Evolutionary conservation across 495 filamentous ascomycete genomes (phyloP), one percentile per base, ranked within the genome.

Genomic region (Cercophora newfieldiana): DNA sequence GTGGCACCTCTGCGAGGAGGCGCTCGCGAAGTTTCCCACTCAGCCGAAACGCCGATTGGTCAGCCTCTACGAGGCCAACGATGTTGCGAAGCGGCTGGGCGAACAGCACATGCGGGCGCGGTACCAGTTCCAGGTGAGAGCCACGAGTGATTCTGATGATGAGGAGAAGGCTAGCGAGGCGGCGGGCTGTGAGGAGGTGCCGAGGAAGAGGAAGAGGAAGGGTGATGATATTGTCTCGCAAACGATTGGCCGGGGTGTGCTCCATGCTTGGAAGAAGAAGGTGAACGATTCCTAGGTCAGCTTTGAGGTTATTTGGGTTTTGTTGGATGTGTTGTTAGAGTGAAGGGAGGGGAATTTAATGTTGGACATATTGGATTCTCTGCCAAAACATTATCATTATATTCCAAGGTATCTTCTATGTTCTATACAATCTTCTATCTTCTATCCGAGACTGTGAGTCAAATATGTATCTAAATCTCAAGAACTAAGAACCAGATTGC

Each of bases 51-150:
- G 90, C 54, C 83, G 79, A 47, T 78, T 92, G 8, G 89, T 92
- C 28, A 89, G 81, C 62, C 74, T 92, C 66, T 81, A 84, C 67
- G 89, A 92, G 70, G 89, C 89, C 10, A 92, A 91, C 66, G 88
- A 91, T 68, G 88, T 92, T 7, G 86, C 89, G 1, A 88, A 86
- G 72, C 73, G 90, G 29, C 69, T 93, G 53, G 83, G 83, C 26
- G 68, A 79, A 65, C 69, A 72, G 64, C 66, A 76, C 47, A 48
- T 22, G 53, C 22, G n/a, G 30, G 47, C 10, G 21, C 66, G 73
- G 14, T 72, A 75, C 44, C 48, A 22, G 14, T 74, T 71, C 60
- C 29, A 22, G 67, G 56, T 37, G 48, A 55, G 54, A n/a, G 10
- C 10, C 50, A 19, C 5, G n/a, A 26, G 21, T 7, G 50, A 26